Base-by-base conservation (phyloP, 2,329 filamentous ascomycete genomes). In the Ampelomyces quisqualis region DNA sequence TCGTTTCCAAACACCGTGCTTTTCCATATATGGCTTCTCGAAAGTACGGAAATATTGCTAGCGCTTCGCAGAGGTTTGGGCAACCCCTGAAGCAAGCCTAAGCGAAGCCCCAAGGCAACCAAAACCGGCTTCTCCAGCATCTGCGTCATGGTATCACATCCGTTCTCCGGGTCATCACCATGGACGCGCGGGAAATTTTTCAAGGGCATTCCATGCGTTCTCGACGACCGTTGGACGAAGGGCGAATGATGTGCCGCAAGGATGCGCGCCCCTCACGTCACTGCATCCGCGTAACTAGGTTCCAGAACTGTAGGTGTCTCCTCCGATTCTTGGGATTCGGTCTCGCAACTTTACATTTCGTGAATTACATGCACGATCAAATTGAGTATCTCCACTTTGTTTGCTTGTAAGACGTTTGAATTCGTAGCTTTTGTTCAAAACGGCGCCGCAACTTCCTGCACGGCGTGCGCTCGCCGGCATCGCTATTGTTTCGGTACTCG, bases 391-490 rank as follows among this genome's bases (percentile, higher is more conserved):
- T 45, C 13, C 19, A 42, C 29, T 24, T 32, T 24, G 18, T 34
- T 45, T 38, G 31, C 30, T 43, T 39, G 17, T 44, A 19, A 23
- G 27, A 30, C 13, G 27, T 30, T 8, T 9, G 14, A 30, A 7
- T 17, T 5, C 6, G 8, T 13, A 13, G n/a, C 11, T 32, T 8
- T 28, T 49, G 49, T 27, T 49, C 51, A 65, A 55, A 30, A 63
- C 60, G 58, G 58, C 62, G 52, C 52, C 61, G 23, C 51, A 57
- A 57, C 40, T 49, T 45, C 49, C 60, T 8, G 49, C 60, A 31
- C 60, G 62, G 35, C 64, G 62, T 38, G 64, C 64, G 33, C 58
- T 64, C 45, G 62, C 64, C n/a, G 60, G 59, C 31, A 53, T 67
- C 40, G 63, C 65, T 35, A 49, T 66, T 33, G 45, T 67, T 4